Percentiles rank a stretch among this genome's conserved stretches.
Evolutionary conservation across 345 rosid genomes (phyloP).

Genomic region (Dipteronia dyeriana): DNA sequence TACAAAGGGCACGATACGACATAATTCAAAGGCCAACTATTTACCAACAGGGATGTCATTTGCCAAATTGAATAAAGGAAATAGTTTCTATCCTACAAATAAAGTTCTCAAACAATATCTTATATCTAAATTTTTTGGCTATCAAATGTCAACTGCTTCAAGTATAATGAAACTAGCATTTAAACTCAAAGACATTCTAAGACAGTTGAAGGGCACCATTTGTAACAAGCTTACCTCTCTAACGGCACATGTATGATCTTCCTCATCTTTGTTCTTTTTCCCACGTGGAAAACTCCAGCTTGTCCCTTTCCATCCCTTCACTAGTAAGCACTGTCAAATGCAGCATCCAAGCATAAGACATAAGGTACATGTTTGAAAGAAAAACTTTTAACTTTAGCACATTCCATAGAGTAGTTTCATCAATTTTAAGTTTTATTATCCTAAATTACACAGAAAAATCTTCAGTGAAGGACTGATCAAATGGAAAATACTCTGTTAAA

Average conservation of each 20-base stretch:
- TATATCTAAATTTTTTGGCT: neutral
- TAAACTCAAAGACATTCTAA: slow-evolving; percentile 7
- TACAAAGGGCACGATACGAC: neutral
- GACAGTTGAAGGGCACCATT: slow-evolving; percentile 1
- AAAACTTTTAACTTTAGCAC: neutral
- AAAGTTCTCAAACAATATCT: slow-evolving; percentile 1
- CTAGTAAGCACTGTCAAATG: slow-evolving; percentile 71
- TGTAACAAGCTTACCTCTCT: slow-evolving; percentile 65
- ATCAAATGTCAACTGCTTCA: slow-evolving; percentile 1
- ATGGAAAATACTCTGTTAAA: neutral
- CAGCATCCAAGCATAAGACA: slow-evolving; percentile 18
- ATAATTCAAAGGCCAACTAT: neutral
- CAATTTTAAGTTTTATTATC: slow-evolving; percentile 1
- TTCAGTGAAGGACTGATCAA: neutral
- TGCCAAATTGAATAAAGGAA: slow-evolving; percentile 10
- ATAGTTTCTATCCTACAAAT: slow-evolving; percentile 5
- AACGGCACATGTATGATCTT: slow-evolving; percentile 94
- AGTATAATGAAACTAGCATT: neutral
- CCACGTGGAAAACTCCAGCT: slow-evolving; percentile 99
- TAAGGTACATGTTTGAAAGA: neutral
- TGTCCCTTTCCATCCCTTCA: slow-evolving; percentile 99
- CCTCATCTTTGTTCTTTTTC: slow-evolving; percentile 99
- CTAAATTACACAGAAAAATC: neutral
- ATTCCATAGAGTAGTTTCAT: neutral
- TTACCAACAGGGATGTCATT: neutral